Base-by-base conservation (phyloP, 1,139 yeast genomes). In the Taphrina confusa region DNA sequence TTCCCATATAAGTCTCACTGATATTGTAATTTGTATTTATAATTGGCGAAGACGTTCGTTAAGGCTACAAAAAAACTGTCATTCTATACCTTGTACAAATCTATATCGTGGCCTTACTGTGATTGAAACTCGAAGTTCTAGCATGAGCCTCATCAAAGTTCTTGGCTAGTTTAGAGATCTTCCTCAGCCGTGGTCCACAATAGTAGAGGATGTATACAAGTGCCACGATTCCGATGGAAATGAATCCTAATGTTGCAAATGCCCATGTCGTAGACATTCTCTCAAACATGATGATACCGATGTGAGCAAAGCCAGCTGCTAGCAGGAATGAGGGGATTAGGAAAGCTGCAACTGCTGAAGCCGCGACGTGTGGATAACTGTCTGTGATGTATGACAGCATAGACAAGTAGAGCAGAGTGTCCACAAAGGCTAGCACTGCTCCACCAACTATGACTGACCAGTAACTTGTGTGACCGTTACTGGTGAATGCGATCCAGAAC, bases 341-440 rank as follows among this genome's bases (percentile, higher is more conserved):
- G 20, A 61, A 50, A 8, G 87, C 86, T 12, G 88, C 89, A 72
- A 84, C 73, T 0, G 85, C 87, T 12, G 86, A 81, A 0, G 90
- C 90, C 20, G 85, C 81, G 62, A 77, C 79, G 9, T 73, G 71
- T 40, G 76, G 72, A 68, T 81, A 83, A 0, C 82, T 78, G 68
- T 80, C 81, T 9, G 79, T 79, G 36, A 82, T 74, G 66, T 82
- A 82, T 51, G 76, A 74, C 65, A 82, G 67, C 68, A 75, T 68
- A 71, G 78, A 70, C 71, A 78, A 65, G 76, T 75, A 66, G 20
- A 66, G 61, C n/a, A 56, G 23, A 11, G 66, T 47, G 23, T 64
- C 55, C 20, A 61, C 58, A 20, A 63, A 58, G 9, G 66, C 67
- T 27, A 63, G 57, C 22, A 57, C 59, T 22, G 56, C 55, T n/a